These are phyloP conservation scores for Stachybotrys echinatus DNA, from an alignment of 2,329 filamentous ascomycete species.

Conservation along the genomic window DNA sequence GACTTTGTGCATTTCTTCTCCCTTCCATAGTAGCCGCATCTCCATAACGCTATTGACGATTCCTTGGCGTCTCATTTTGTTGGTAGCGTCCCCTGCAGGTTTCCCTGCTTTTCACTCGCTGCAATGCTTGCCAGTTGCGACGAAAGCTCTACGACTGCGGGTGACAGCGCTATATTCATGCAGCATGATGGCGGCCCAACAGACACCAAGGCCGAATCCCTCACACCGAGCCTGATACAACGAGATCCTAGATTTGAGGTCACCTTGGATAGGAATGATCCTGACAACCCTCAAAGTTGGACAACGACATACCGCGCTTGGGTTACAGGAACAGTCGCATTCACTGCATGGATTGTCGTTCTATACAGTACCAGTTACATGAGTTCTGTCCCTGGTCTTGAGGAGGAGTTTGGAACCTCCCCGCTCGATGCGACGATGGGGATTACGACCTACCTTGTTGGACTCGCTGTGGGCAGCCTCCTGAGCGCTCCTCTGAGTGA, in stretches of 20 bases:
- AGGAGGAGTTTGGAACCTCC: constrained; percentile 52
- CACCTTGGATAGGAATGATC: constrained; percentile 57
- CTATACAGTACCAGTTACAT: constrained; percentile 72
- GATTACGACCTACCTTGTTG: constrained; percentile 67
- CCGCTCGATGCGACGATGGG: constrained; percentile 60
- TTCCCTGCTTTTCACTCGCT: not conserved
- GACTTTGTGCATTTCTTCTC: too few species aligned
- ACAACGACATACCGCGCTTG: constrained; percentile 36
- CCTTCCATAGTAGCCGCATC: too few species aligned
- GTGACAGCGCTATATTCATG: not conserved
- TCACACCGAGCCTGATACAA: not conserved
- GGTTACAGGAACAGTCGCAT: constrained; percentile 30
- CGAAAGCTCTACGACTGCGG: not conserved
- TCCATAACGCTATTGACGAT: too few species aligned
- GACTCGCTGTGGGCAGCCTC: constrained; percentile 62
- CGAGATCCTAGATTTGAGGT: constrained; percentile 55
- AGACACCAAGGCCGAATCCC: not conserved
- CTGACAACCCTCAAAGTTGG: constrained; percentile 66
- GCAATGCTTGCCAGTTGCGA: not conserved
- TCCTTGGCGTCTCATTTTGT: too few species aligned
- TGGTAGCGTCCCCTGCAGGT: too few species aligned
- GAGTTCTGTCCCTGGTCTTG: constrained; percentile 59
- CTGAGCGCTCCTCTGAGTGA: constrained; percentile 65
- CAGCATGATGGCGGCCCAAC: not conserved
- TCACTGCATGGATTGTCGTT: constrained; percentile 39